Evolutionary conservation across 805 yeast genomes (phyloP).

Genomic region (Cyberlindnera bimundalis): DNA sequence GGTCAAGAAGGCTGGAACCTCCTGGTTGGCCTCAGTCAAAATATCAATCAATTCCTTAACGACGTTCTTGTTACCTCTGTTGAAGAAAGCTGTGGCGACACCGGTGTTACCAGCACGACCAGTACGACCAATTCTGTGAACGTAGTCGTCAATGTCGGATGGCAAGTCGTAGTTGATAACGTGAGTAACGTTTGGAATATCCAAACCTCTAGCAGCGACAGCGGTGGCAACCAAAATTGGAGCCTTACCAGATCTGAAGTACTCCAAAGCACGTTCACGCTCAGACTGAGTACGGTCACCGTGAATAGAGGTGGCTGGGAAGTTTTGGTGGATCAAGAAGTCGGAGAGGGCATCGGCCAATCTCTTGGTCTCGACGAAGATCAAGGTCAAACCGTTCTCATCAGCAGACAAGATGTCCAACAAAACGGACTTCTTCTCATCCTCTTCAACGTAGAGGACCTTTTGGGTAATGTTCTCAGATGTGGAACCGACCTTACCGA

Average conservation of each 20-base stretch:
- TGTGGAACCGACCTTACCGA: constrained; percentile 99
- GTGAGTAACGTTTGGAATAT: constrained; percentile 97
- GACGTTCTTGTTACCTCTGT: constrained; percentile 89
- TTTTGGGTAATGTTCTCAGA: constrained; percentile 97
- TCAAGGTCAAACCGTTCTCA: constrained; percentile 82
- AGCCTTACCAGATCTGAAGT: constrained; percentile 88
- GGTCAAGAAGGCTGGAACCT: constrained; percentile 85
- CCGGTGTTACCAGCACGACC: constrained; percentile 99
- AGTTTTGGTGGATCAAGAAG: constrained; percentile 80
- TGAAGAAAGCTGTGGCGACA: constrained; percentile 97
- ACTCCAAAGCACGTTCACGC: constrained; percentile 95
- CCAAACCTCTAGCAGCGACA: constrained; percentile 99
- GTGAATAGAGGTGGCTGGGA: constrained; percentile 98
- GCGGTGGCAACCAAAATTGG: constrained; percentile 98
- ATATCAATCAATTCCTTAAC: constrained; percentile 85
- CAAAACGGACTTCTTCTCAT: constrained; percentile 86
- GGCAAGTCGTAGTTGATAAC: constrained; percentile 98
- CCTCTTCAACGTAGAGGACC: constrained; percentile 86
- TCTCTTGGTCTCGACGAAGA: constrained; percentile 97
- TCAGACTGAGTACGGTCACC: constrained; percentile 98
- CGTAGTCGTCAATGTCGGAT: constrained; percentile 95
- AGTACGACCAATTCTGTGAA: constrained; percentile 99
- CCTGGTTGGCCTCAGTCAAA: constrained; percentile 95
- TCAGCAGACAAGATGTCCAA: constrained; percentile 82
- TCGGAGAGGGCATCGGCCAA: constrained; percentile 96